A percentile compares a stretch with the other conserved stretches of the same genome.
Evolutionary conservation across 257 asterid genomes (phyloP).

Genomic region (Eucommia ulmoides): DNA sequence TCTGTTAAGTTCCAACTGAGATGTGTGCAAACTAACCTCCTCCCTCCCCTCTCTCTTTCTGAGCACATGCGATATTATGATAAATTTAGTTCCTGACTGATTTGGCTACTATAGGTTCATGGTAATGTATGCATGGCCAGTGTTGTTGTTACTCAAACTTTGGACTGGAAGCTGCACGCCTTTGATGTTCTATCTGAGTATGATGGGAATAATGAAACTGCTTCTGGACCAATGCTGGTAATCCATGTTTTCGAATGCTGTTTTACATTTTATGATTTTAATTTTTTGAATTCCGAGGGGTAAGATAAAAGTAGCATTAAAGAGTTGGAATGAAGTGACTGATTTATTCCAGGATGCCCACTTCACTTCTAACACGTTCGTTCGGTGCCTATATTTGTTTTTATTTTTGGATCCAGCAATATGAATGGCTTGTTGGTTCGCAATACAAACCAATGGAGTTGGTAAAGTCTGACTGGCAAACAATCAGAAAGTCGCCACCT

Average conservation of each 20-base stretch:
- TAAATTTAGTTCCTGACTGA: background rate
- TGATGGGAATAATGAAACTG: constrained; percentile 81
- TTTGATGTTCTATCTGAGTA: constrained; percentile 94
- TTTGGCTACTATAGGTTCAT: constrained; percentile 66
- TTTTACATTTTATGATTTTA: background rate
- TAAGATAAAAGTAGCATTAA: too few relatives aligned
- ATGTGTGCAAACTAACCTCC: too few relatives aligned
- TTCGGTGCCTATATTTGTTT: background rate
- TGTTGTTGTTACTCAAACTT: constrained; percentile 91
- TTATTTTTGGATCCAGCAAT: constrained; percentile 52
- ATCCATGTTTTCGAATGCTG: constrained; percentile 13
- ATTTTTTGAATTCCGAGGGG: too few relatives aligned
- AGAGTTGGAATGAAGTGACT: too few relatives aligned
- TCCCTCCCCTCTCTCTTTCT: background rate
- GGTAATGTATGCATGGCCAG: constrained; percentile 96
- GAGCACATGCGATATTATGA: background rate
- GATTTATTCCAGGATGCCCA: too few relatives aligned
- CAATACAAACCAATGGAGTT: constrained; percentile 94
- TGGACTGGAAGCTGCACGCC: constrained; percentile 98
- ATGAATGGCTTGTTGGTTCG: constrained; percentile 91
- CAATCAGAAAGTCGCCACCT: constrained; percentile 83
- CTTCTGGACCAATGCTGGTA: constrained; percentile 92
- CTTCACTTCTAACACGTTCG: background rate
- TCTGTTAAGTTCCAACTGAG: too few relatives aligned
- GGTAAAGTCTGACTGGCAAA: constrained; percentile 79